Evolutionary conservation across 345 rosid genomes (phyloP).

Genomic region (Salix viminalis): DNA sequence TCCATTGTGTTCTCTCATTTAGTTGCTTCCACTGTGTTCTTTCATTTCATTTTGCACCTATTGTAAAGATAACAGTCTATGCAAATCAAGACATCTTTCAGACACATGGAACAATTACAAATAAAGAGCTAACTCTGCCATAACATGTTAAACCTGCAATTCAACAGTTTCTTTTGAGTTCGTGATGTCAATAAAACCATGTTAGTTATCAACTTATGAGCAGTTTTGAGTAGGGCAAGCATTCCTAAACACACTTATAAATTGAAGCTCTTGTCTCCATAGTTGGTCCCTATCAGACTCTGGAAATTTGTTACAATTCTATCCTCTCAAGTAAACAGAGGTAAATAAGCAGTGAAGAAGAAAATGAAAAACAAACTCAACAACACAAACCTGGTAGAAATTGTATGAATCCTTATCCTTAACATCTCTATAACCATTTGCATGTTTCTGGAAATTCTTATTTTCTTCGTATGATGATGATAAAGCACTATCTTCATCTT

Average conservation of each 20-base stretch:
- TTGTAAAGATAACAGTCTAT: background rate
- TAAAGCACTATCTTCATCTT: constrained; percentile 30
- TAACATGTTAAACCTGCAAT: no score
- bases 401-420: constrained; percentile 59
- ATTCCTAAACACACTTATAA: background rate
- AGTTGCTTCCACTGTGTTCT: background rate
- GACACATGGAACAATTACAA: background rate
- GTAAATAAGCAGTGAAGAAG: background rate
- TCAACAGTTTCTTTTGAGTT: background rate
- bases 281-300: background rate
- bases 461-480: constrained; percentile 45
- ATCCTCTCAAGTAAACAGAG: background rate
- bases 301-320: background rate
- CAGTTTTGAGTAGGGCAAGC: background rate
- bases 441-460: constrained; percentile 26
- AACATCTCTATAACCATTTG: constrained; percentile 34
- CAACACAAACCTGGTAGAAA: constrained; percentile 73
- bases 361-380: background rate
- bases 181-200: background rate
- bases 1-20: background rate
- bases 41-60: constrained; percentile 1
- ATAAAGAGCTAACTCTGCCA: background rate
- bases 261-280: background rate
- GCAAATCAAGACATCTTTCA: background rate
- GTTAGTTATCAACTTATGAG: background rate